Conservation (phyloP, 23 red algal genomes). For the Gracilaria vermiculophylla region DNA sequence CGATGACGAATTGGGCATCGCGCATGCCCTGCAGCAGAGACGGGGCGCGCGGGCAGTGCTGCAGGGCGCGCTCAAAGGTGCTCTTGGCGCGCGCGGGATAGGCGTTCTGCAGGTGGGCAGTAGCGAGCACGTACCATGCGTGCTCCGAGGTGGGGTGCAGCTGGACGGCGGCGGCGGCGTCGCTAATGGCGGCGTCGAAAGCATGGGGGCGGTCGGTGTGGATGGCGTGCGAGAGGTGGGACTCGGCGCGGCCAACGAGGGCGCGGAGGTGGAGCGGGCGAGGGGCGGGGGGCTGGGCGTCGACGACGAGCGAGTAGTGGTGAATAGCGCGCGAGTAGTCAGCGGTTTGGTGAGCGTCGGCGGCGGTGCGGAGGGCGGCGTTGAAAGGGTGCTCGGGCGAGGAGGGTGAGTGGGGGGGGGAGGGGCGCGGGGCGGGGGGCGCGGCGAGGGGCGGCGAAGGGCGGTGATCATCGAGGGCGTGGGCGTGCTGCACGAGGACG, state of each 20-base stretch:
- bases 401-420: neutral
- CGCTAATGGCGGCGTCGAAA: constrained; percentile 11
- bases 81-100: neutral
- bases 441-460: neutral
- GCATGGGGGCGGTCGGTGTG: neutral
- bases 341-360: neutral
- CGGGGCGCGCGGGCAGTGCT: neutral
- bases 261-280: constrained; percentile 11
- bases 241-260: constrained; percentile 12
- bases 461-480: neutral
- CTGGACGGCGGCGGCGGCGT: constrained; percentile 9
- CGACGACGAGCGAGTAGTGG: neutral
- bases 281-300: neutral
- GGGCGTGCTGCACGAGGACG: neutral
- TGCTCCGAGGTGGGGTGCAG: constrained; percentile 25
- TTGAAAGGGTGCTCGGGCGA: neutral
- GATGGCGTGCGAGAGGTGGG: constrained; percentile 17
- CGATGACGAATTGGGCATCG: constrained; percentile 40
- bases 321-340: neutral
- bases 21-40: neutral
- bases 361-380: neutral
- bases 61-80: constrained; percentile 11
- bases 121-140: constrained; percentile 13
- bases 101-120: constrained; percentile 26
- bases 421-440: neutral